These are phyloP conservation scores for Plasmopara halstedii DNA, from an alignment of 352 stramenopile species.

Conservation along the genomic window DNA sequence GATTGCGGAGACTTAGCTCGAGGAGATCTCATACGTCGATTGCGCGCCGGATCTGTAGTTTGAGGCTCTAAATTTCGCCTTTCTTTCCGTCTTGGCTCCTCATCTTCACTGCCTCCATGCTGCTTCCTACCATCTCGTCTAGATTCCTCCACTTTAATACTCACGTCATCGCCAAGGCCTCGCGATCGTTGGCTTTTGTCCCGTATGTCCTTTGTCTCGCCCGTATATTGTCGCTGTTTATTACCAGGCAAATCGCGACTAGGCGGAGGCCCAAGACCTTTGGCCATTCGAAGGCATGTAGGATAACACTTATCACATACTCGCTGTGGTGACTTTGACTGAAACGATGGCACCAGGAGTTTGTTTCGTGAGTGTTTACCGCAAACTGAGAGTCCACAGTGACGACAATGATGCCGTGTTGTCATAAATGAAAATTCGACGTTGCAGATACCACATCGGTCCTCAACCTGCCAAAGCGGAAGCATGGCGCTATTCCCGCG, in stretches of 20 bases:
- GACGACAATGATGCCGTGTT: slow-evolving; percentile 68
- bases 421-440: slow-evolving; percentile 51
- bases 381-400: slow-evolving; percentile 71
- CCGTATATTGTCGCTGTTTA: slow-evolving; percentile 13
- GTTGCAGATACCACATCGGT: slow-evolving; percentile 54
- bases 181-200: slow-evolving; percentile 4
- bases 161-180: slow-evolving; percentile 1
- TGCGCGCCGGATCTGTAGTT: slow-evolving; percentile 7
- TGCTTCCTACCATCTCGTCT: slow-evolving; percentile 19
- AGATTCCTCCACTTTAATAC: slow-evolving; percentile 4
- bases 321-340: slow-evolving; percentile 57
- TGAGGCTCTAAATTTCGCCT: slow-evolving; percentile 5
- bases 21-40: slow-evolving; percentile 13
- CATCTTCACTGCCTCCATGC: slow-evolving; percentile 17
- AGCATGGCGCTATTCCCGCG: slow-evolving; percentile 40
- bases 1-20: slow-evolving; percentile 8
- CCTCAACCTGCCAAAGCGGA: slow-evolving; percentile 59
- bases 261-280: slow-evolving; percentile 8
- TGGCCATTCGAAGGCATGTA: slow-evolving; percentile 22
- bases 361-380: slow-evolving; percentile 62
- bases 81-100: slow-evolving; percentile 1
- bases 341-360: slow-evolving; percentile 54
- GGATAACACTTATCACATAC: slow-evolving; percentile 71
- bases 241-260: slow-evolving; percentile 10
- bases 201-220: slow-evolving; percentile 9